These are phyloP conservation scores for Phytophthora pluvialis DNA, from an alignment of 352 stramenopile species.

Conservation along the genomic window DNA sequence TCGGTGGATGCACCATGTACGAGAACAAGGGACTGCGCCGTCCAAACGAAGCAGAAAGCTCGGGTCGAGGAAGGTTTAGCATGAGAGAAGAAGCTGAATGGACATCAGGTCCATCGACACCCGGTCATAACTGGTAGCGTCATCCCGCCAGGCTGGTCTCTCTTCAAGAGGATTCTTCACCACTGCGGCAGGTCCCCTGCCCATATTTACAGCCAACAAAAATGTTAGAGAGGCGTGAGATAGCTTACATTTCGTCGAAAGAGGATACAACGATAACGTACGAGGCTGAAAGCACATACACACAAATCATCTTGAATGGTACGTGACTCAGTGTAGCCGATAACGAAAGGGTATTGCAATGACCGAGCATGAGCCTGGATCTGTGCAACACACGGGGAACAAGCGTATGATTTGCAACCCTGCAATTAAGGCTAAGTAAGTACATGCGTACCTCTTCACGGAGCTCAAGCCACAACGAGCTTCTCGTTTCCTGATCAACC, in stretches of 20 bases:
- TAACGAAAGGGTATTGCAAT: conserved; percentile 96
- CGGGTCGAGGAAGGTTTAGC: conserved; percentile 34
- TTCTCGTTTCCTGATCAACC: conserved; percentile 96
- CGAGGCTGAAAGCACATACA: conserved; percentile 97
- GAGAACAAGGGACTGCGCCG: conserved; percentile 58
- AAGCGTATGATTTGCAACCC: neutral
- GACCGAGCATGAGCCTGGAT: conserved; percentile 96
- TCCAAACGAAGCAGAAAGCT: conserved; percentile 44
- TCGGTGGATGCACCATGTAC: conserved; percentile 32
- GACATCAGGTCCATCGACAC: conserved; percentile 42
- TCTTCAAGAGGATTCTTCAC: conserved; percentile 74
- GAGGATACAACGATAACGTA: conserved; percentile 53
- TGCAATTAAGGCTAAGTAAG: too few relatives aligned
- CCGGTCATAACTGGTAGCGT: conserved; percentile 49
- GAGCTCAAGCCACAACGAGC: conserved; percentile 98
- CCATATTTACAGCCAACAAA: neutral
- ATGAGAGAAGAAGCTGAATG: conserved; percentile 43
- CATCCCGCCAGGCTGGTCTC: conserved; percentile 38
- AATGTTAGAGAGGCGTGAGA: too few relatives aligned
- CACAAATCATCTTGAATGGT: conserved; percentile 98
- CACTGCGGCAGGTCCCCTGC: conserved; percentile 76
- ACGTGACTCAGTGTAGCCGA: conserved; percentile 96
- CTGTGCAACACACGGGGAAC: conserved; percentile 30
- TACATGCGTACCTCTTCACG: conserved; percentile 88
- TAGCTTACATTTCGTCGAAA: too few relatives aligned